A percentile compares a stretch with the other conserved stretches of the same genome.
These are phyloP conservation scores for Xylaria sp. DNA, from an alignment of 2,329 filamentous ascomycete species.

Conservation along the genomic window DNA sequence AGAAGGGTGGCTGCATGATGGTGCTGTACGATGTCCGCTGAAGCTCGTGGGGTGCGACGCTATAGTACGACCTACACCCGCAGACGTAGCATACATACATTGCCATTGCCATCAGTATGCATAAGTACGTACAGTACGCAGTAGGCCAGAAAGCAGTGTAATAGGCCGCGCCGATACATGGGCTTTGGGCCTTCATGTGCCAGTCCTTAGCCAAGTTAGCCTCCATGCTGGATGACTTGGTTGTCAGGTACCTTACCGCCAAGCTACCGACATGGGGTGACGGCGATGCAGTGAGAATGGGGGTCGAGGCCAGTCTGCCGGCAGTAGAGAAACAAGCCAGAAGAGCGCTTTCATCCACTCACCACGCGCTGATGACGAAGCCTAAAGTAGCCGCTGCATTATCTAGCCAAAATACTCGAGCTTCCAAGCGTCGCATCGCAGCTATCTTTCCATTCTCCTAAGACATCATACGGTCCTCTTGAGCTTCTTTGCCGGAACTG, in stretches of 20 bases:
- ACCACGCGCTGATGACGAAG: conserved; percentile 34
- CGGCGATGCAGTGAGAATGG: conserved; percentile 24
- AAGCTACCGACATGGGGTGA: conserved; percentile 26
- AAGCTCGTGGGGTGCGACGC: conserved; percentile 38
- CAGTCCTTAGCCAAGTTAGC: neutral
- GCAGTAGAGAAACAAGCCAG: conserved; percentile 33
- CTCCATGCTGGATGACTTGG: conserved; percentile 26
- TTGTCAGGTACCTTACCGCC: conserved; percentile 31
- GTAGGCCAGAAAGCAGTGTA: conserved; percentile 16
- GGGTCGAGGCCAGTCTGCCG: conserved; percentile 36
- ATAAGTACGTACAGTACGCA: conserved; percentile 14
- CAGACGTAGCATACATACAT: conserved; percentile 35
- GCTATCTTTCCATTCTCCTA: conserved; percentile 41
- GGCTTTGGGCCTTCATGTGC: conserved; percentile 32
- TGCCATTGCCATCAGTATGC: conserved; percentile 22
- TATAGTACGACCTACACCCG: conserved; percentile 32
- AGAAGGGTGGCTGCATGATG: conserved; percentile 38
- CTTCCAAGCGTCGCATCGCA: conserved; percentile 45
- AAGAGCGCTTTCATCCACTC: conserved; percentile 15
- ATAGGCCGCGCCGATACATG: conserved; percentile 12
- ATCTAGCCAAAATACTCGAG: conserved; percentile 45
- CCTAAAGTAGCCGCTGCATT: conserved; percentile 35
- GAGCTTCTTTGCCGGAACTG: conserved; percentile 22
- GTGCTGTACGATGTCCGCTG: conserved; percentile 36
- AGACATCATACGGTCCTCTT: conserved; percentile 28